Base-by-base conservation (phyloP, 1,284 basidiomycete species). In the Thelephora terrestris region DNA sequence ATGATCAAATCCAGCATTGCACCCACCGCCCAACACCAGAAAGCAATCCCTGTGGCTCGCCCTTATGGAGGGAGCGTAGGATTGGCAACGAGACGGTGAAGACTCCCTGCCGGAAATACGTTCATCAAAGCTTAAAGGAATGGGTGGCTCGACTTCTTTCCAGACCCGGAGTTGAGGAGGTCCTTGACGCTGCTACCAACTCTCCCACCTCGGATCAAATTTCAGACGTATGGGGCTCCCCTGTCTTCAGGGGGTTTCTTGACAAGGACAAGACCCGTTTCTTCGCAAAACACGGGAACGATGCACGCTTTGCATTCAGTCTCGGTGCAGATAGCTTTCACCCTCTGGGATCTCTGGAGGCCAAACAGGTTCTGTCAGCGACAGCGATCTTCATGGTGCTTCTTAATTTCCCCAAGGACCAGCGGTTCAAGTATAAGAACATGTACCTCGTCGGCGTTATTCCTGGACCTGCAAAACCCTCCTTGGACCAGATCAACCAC, bases 401-500 rank as follows among this genome's bases (percentile, higher is more conserved):
- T 46, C 55, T 62, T 17, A 58, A 59, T 20, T 55, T 65, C 10
- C 65, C 64, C 2, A 40, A 50, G n/a, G 47, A 61, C 3, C 32
- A 59, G 7, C 52, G 63, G 6, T 62, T 58, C 45, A 52, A 51
- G 14, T 17, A 40, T 4, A 57, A n/a, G n/a, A n/a, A n/a, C n/a
- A n/a, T n/a, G n/a, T n/a, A n/a, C n/a, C n/a, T n/a, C n/a, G n/a
- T n/a, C 16, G 61, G 61, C 3, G 55, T 67, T 36, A 61, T 70
- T n/a, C 70, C 70, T 14, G 66, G 66, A 10, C 67, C 64, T 3
- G 50, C 56, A 7, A 62, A 69, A 48, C 68, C 70, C 1, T 52
- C 54, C 24, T 45, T 59, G 0, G 58, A 59, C 2, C 51, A 61
- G 35, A 55, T 70, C 7, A 71, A 71, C 48, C 55, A 65, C 40